Evolutionary conservation across 164 flowering plant genomes (phyloP).

Genomic region (Cinnamomum chago): DNA sequence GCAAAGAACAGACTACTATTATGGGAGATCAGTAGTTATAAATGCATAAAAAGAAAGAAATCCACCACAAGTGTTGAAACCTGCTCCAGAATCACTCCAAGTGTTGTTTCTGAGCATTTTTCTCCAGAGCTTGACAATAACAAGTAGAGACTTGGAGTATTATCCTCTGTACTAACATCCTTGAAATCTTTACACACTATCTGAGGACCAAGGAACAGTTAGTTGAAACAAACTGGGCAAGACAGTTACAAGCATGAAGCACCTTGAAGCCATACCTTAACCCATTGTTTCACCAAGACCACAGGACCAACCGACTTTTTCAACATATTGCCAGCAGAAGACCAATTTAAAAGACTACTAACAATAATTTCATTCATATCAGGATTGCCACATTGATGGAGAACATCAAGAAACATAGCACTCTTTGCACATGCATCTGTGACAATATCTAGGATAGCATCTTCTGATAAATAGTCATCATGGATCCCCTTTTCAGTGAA

Average conservation of each 20-base stretch:
- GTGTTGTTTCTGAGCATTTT: conserved; percentile 29
- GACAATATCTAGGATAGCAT: conserved; percentile 37
- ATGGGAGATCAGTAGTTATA: neutral
- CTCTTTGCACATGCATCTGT: conserved; percentile 52
- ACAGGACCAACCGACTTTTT: conserved; percentile 44
- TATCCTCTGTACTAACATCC: conserved; percentile 24
- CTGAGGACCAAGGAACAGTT: conserved; percentile 36
- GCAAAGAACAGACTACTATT: conserved; percentile 4
- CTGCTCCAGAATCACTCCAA: conserved; percentile 66
- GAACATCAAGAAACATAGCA: conserved; percentile 57
- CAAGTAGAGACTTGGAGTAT: conserved; percentile 33
- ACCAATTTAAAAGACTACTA: conserved; percentile 57
- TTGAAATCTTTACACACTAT: conserved; percentile 36
- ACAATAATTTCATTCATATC: conserved; percentile 29
- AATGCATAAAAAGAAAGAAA: neutral
- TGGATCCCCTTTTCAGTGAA: conserved; percentile 17
- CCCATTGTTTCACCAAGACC: conserved; percentile 73
- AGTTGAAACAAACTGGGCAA: conserved; percentile 11
- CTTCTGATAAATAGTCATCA: conserved; percentile 41
- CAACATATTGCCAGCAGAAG: conserved; percentile 36
- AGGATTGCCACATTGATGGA: conserved; percentile 42
- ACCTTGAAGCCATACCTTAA: conserved; percentile 53
- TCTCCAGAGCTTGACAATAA: conserved; percentile 34
- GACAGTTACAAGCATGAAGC: neutral
- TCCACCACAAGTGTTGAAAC: conserved; percentile 28